Percentiles rank a stretch among this genome's conserved stretches.
phyloP scores from a whole-genome alignment of 345 rosid genomes.

The Bruguiera parviflora region DNA sequence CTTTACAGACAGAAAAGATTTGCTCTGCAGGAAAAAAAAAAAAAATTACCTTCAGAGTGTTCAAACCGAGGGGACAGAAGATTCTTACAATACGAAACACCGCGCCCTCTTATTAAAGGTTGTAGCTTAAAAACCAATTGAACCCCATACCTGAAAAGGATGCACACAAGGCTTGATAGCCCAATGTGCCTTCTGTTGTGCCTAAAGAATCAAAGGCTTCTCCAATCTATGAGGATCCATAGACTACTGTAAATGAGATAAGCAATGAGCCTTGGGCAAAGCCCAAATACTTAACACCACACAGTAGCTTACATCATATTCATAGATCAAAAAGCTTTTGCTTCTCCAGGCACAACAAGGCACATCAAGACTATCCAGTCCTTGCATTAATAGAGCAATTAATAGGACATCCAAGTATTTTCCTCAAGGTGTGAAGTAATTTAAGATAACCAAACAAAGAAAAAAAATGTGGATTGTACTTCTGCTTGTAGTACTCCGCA shows the following conservation, averaged over 20 bases:
- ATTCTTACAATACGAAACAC: conserved; percentile 98
- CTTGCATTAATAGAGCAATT: conserved; percentile 22
- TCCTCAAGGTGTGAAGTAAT: background rate
- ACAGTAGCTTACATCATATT: conserved; percentile 27
- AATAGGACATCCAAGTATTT: conserved; percentile 10
- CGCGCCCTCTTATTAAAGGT: conserved; percentile 90
- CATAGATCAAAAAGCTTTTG: conserved; percentile 34
- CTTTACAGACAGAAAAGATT: background rate
- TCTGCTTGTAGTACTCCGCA: conserved; percentile 91
- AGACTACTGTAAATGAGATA: conserved; percentile 25
- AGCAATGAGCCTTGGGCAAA: background rate
- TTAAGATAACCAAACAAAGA: background rate
- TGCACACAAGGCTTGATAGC: conserved; percentile 41
- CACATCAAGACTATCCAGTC: conserved; percentile 37
- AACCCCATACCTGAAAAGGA: conserved; percentile 78
- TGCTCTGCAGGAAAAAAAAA: background rate
- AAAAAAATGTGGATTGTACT: conserved; percentile 41
- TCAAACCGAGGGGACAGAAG: conserved; percentile 95
- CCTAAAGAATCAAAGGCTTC: conserved; percentile 51
- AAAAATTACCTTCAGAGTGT: conserved; percentile 61
- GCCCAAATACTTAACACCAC: conserved; percentile 10
- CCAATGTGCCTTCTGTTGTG: conserved; percentile 43
- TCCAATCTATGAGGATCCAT: conserved; percentile 34
- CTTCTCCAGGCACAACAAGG: conserved; percentile 55
- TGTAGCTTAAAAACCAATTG: conserved; percentile 62